Evolutionary conservation across 2,329 filamentous ascomycete genomes (phyloP).

Genomic region (Aspergillus tamarii): DNA sequence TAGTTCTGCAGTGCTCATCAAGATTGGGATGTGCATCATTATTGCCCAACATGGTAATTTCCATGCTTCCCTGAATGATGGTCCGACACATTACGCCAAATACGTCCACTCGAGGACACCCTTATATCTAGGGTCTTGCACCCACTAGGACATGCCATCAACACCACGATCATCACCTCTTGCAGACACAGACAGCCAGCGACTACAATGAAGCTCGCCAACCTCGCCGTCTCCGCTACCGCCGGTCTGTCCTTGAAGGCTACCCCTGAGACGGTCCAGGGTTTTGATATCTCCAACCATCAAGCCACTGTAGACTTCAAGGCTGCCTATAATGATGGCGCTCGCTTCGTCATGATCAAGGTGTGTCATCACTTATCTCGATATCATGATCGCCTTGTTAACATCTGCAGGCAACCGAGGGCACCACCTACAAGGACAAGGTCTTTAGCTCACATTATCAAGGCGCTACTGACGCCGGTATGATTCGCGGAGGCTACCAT

Average conservation of each 20-base stretch:
- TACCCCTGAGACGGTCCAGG: constrained; percentile 10
- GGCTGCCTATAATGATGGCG: constrained; percentile 14
- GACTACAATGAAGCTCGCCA: constrained; percentile 13
- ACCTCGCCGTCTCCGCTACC: background rate
- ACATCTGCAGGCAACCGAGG: constrained; percentile 52
- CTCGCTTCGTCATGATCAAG: constrained; percentile 18
- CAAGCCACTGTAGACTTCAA: constrained; percentile 15
- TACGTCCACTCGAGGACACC: background rate
- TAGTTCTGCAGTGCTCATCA: background rate
- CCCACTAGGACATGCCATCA: background rate
- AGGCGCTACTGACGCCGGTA: constrained; percentile 53
- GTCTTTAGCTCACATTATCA: constrained; percentile 54
- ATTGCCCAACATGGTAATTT: background rate
- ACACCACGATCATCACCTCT: background rate
- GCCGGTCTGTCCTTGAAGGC: constrained; percentile 4
- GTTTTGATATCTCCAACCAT: constrained; percentile 20
- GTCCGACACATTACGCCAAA: background rate
- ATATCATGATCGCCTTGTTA: background rate
- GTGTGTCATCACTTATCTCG: background rate
- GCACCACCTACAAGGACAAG: constrained; percentile 49
- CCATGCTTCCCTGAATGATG: background rate
- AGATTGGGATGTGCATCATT: background rate
- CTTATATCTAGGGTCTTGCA: background rate
- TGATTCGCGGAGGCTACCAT: constrained; percentile 61
- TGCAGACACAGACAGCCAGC: background rate